Evolutionary conservation across 1,139 yeast genomes (phyloP).

Genomic region (Taphrina deformans): DNA sequence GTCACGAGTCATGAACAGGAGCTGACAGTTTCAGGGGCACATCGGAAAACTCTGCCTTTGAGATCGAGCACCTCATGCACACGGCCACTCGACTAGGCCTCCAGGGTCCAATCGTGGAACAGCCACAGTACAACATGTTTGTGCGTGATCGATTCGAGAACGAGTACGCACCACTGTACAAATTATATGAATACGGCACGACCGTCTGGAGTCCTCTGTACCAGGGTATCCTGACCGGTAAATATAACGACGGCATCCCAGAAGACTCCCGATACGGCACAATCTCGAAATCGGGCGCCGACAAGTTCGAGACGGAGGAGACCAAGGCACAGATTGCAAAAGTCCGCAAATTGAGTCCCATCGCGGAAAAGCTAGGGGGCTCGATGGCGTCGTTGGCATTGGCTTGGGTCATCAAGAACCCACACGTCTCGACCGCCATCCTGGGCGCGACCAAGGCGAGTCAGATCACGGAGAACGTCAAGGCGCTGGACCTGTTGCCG

Average conservation of each 20-base stretch:
- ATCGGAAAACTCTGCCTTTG: slow-evolving; percentile 46
- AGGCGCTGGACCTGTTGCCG: slow-evolving; percentile 44
- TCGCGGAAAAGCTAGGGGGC: slow-evolving; percentile 44
- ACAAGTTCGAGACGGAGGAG: slow-evolving; percentile 39
- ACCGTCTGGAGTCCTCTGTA: slow-evolving; percentile 46
- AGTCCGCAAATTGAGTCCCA: slow-evolving; percentile 40
- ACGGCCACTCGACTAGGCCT: slow-evolving; percentile 45
- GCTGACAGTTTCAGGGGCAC: slow-evolving; percentile 37
- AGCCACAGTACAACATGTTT: slow-evolving; percentile 44
- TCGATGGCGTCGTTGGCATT: slow-evolving; percentile 44
- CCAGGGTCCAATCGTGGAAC: slow-evolving; percentile 46
- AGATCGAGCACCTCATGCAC: slow-evolving; percentile 46
- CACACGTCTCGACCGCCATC: slow-evolving; percentile 45
- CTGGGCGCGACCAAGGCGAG: slow-evolving; percentile 46
- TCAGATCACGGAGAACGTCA: slow-evolving; percentile 45
- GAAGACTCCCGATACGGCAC: slow-evolving; percentile 42
- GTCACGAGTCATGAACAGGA: background rate
- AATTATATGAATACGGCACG: slow-evolving; percentile 45
- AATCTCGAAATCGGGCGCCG: slow-evolving; percentile 36
- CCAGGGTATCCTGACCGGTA: slow-evolving; percentile 45
- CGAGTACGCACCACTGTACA: slow-evolving; percentile 44
- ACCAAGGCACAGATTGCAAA: slow-evolving; percentile 42
- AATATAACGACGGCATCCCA: slow-evolving; percentile 44
- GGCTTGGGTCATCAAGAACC: slow-evolving; percentile 45
- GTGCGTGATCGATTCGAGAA: slow-evolving; percentile 44